A percentile compares a stretch with the other conserved stretches of the same genome.
Evolutionary conservation across 2,329 filamentous ascomycete species (phyloP).

Genomic region (Nemania diffusa): DNA sequence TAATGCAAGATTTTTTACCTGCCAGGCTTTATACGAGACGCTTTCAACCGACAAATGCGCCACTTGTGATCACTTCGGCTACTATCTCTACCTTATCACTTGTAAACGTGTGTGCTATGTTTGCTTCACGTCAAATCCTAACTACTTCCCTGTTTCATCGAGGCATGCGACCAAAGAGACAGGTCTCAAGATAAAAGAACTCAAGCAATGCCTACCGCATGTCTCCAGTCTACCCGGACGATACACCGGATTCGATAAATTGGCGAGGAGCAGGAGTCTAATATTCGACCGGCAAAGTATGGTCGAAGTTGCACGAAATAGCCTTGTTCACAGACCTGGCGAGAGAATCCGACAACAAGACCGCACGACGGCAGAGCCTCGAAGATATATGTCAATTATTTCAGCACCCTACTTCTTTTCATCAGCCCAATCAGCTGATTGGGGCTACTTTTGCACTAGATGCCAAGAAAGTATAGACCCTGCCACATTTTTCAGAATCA

Average conservation of each 20-base stretch:
- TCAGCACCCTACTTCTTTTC: not conserved
- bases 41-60: conserved; percentile 49
- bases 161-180: conserved; percentile 3
- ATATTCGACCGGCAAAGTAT: conserved; percentile 19
- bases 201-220: conserved; percentile 14
- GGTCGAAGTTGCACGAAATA: not conserved
- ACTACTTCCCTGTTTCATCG: conserved; percentile 48
- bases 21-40: conserved; percentile 48
- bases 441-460: not conserved
- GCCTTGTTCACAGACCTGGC: not conserved
- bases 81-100: conserved; percentile 53
- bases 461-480: not conserved
- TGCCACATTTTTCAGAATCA: not conserved
- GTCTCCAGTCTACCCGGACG: conserved; percentile 14
- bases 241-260: conserved; percentile 10
- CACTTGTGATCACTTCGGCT: conserved; percentile 52
- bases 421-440: not conserved
- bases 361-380: conserved; percentile 6
- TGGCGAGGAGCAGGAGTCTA: not conserved
- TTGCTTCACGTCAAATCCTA: conserved; percentile 48
- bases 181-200: conserved; percentile 1
- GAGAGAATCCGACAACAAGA: conserved; percentile 9
- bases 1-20: conserved; percentile 46
- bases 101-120: conserved; percentile 54
- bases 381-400: not conserved